A percentile compares a stretch with the other conserved stretches of the same genome.
phyloP scores from a whole-genome alignment of 192 early-diverging fungal genomes.

The Geranomyces variabilis region DNA sequence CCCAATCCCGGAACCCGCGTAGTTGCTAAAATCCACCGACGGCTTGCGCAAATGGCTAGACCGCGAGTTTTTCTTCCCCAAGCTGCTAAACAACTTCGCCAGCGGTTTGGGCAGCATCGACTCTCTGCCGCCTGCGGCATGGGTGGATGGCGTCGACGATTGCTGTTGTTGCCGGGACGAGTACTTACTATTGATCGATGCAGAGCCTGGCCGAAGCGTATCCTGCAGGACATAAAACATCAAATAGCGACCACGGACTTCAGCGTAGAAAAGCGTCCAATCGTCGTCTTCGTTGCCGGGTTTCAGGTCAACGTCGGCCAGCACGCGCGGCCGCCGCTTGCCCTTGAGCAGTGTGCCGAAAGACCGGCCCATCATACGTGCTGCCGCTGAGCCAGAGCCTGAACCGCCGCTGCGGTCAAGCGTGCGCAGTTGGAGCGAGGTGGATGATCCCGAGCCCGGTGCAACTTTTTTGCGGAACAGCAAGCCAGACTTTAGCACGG shows the following conservation, averaged over 20 bases:
- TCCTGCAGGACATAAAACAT: constrained; percentile 46
- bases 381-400: neutral
- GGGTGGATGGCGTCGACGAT: neutral
- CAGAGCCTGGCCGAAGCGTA: neutral
- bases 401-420: neutral
- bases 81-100: constrained; percentile 13
- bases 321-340: constrained; percentile 5
- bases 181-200: neutral
- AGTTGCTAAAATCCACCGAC: neutral
- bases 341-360: constrained; percentile 22
- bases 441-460: constrained; percentile 12
- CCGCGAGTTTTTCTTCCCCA: constrained; percentile 9
- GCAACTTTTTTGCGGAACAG: constrained; percentile 41
- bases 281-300: constrained; percentile 39
- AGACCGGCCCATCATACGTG: constrained; percentile 7
- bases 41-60: constrained; percentile 23
- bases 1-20: neutral
- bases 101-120: constrained; percentile 22
- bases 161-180: neutral
- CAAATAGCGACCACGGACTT: constrained; percentile 51
- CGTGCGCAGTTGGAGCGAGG: neutral
- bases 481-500: constrained; percentile 43
- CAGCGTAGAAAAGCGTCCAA: constrained; percentile 47
- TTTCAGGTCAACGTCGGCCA: neutral
- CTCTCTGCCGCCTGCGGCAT: constrained; percentile 8